These are phyloP conservation scores for Backusella macrospora DNA, from an alignment of 192 early-diverging fungal genomes.

Conservation along the genomic window DNA sequence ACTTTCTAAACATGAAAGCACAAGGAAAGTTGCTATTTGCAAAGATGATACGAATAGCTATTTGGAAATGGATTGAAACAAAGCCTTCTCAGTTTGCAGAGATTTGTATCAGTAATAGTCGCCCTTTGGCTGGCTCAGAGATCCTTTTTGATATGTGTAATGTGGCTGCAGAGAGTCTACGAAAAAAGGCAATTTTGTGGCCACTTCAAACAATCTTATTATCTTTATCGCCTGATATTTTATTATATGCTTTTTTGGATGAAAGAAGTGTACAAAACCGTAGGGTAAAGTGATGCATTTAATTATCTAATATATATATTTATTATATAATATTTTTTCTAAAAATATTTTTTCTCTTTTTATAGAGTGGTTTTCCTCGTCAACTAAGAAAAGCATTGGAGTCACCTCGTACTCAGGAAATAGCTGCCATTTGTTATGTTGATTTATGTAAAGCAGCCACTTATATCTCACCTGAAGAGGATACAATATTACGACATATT, in stretches of 20 bases:
- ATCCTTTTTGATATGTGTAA: slow-evolving; percentile 72
- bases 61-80: slow-evolving; percentile 92
- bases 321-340: not conserved
- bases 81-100: slow-evolving; percentile 80
- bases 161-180: slow-evolving; percentile 55
- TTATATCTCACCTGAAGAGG: slow-evolving; percentile 55
- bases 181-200: slow-evolving; percentile 76
- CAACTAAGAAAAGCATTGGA: slow-evolving; percentile 54
- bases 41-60: slow-evolving; percentile 72
- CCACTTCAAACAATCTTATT: slow-evolving; percentile 85
- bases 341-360: not conserved
- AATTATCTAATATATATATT: not conserved
- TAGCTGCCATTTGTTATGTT: slow-evolving; percentile 68
- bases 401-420: slow-evolving; percentile 57
- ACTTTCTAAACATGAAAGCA: slow-evolving; percentile 60
- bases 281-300: slow-evolving; percentile 20
- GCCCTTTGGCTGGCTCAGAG: slow-evolving; percentile 66
- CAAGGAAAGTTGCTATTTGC: slow-evolving; percentile 74
- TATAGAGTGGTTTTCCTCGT: slow-evolving; percentile 15
- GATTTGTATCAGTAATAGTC: slow-evolving; percentile 61
- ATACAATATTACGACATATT: slow-evolving; percentile 60
- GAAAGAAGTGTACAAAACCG: slow-evolving; percentile 33
- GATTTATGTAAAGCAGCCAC: slow-evolving; percentile 73
- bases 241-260: slow-evolving; percentile 60
- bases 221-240: slow-evolving; percentile 83